phyloP scores from a whole-genome alignment of 192 early-diverging fungal genomes.

The Linnemannia elongata region DNA sequence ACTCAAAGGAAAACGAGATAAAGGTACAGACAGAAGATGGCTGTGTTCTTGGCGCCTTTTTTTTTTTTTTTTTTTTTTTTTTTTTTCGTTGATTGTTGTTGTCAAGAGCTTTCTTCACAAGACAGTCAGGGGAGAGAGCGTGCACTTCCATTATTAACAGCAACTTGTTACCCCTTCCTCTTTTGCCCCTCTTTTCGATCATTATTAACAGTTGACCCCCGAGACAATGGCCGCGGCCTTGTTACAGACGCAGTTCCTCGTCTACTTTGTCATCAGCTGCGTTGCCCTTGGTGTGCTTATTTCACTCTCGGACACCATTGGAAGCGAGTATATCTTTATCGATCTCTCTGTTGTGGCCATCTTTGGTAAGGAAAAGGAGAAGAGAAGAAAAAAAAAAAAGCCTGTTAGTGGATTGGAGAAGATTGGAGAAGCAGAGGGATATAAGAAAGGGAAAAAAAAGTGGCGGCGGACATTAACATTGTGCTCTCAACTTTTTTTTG shows the following conservation, averaged over 20 bases:
- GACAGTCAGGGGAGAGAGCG: not conserved
- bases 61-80: not conserved
- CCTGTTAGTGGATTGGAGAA: not conserved
- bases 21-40: constrained; percentile 52
- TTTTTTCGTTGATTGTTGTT: not conserved
- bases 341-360: constrained; percentile 78
- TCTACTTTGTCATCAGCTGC: constrained; percentile 67
- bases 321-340: constrained; percentile 68
- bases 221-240: constrained; percentile 65
- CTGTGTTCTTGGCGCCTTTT: not conserved
- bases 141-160: not conserved
- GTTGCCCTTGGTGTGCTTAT: constrained; percentile 50
- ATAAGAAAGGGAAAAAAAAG: not conserved
- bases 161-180: constrained; percentile 4
- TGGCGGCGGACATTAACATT: constrained; percentile 1
- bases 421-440: constrained; percentile 7
- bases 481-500: constrained; percentile 2
- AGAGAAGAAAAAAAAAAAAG: not conserved
- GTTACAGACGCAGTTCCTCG: constrained; percentile 62
- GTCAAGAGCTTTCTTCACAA: not conserved
- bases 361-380: constrained; percentile 63
- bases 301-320: constrained; percentile 62
- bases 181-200: constrained; percentile 14
- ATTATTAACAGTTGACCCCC: constrained; percentile 61
- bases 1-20: constrained; percentile 69